Base-by-base conservation (phyloP, 768 basidiomycete species). In the Amanita thiersii region DNA sequence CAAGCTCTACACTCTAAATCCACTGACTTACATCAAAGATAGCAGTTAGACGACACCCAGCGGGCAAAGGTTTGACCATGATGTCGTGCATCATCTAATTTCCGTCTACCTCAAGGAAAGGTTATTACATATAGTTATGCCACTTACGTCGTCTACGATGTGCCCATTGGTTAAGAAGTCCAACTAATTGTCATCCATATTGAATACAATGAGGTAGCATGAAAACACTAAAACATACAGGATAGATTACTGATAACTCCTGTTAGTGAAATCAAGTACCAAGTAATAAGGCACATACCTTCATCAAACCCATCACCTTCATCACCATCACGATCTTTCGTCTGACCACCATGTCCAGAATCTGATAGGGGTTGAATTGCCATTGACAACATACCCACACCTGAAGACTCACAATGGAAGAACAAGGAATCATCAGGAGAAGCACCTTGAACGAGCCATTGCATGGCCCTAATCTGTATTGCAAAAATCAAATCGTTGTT, bases 321-420 rank as follows among this genome's bases (percentile, higher is more conserved):
- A 51, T 92, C 87, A 1, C 87, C 88, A 49, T 89, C 79, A 2
- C 62, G 24, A 59, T 96, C 94, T 47, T 84, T 72, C 0, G 84
- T 83, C 61, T 92, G 92, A 10, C 90, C 92, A 26, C 94, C 94
- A 49, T 98, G 94, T 10, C 93, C 93, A 4, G 91, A 94, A 58
- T 89, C 87, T 87, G 31, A 1, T 14, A 40, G 25, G 35, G 24
- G 11, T 32, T 15, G 28, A 24, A 5, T 15, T 8, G 19, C 10
- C 1, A n/a, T 17, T 18, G 31, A 3, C 15, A 19, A 23, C 3
- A 35, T 32, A 18, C 11, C 10, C 15, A 17, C 8, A 37, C 6
- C 2, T 3, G 15, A 20, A 10, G 1, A 59, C 75, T 43, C 45
- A 85, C 86, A 93, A 50, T 92, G 91, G 71, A 93, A 86, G 68